A percentile compares a stretch with the other conserved stretches of the same genome.
phyloP scores from a whole-genome alignment of 768 basidiomycete genomes.

The Tylopilus plumbeoviolaceoides region DNA sequence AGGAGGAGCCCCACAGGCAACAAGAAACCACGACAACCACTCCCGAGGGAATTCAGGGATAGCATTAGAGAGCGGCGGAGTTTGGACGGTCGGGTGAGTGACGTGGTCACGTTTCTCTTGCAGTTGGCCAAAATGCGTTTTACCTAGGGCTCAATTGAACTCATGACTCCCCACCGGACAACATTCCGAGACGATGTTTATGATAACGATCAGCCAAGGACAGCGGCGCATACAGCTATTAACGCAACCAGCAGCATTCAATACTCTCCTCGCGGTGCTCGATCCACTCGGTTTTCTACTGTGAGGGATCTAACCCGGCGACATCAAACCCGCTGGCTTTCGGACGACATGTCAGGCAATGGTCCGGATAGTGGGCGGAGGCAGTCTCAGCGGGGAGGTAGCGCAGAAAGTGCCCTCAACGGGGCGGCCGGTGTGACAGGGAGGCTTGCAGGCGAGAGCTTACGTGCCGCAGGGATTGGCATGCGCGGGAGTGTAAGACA shows the following conservation, averaged over 20 bases:
- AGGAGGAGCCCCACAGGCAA: conserved; percentile 45
- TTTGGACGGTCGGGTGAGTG: conserved; percentile 41
- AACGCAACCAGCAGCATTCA: conserved; percentile 21
- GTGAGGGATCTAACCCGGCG: conserved; percentile 46
- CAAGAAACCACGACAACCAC: conserved; percentile 44
- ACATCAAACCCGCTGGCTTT: conserved; percentile 52
- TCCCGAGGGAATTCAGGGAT: conserved; percentile 49
- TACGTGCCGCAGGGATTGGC: conserved; percentile 67
- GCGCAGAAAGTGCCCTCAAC: conserved; percentile 61
- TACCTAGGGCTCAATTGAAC: conserved; percentile 32
- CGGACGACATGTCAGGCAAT: conserved; percentile 41
- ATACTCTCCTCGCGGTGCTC: conserved; percentile 28
- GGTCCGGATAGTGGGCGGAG: conserved; percentile 38
- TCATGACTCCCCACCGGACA: conserved; percentile 36
- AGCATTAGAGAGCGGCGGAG: conserved; percentile 26
- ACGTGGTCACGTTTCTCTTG: not conserved
- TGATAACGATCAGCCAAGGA: conserved; percentile 21
- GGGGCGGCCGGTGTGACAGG: conserved; percentile 40
- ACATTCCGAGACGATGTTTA: conserved; percentile 22
- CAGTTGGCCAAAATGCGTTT: conserved; percentile 1
- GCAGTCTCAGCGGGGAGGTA: conserved; percentile 60
- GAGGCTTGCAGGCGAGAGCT: conserved; percentile 60
- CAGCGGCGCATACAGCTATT: conserved; percentile 20
- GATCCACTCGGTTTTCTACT: conserved; percentile 39
- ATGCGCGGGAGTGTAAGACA: conserved; percentile 31